Evolutionary conservation across 306 rosid species (phyloP), one percentile per base, ranked within the genome.

Genomic region (Cyamopsis tetragonoloba): DNA sequence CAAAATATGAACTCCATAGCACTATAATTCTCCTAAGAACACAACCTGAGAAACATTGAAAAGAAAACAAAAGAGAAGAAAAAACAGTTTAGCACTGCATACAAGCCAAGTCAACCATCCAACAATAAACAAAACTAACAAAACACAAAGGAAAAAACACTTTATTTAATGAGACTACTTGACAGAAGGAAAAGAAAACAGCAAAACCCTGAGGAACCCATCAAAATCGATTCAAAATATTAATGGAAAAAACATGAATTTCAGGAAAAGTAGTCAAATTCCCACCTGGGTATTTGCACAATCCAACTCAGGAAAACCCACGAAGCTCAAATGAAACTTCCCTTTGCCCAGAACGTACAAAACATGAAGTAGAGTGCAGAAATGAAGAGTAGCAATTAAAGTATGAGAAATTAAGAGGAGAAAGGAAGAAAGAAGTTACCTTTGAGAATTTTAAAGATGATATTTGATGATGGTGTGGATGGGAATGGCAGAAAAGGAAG

Each of bases 51-150:
- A 50, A 49, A 42, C 59, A 62, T 18, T 28, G 42, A 20, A 50
- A 14, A 7, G 14, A 54, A 54, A 68, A 55, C 42, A 41, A 49
- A 60, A 46, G 5, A 15, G 11, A 27, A 72, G 11, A n/a, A 72
- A 49, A 62, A 67, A 56, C 57, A 64, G 47, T 64, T 77, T 64
- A 77, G 77, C 15, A 65, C 37, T 70, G 53, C 58, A 50, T 55
- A 46, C 49, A 32, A 68, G 57, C 71, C 62, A 44, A 68, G 81
- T 59, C 66, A 57, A 66, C 44, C 72, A 60, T 38, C 10, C 15
- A 22, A 54, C 20, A 26, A 39, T 37, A 26, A 53, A 66, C 37
- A 27, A 41, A 61, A 62, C 23, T 17, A 69, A 56, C 1, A 57
- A 22, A 20, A 26, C 34, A 38, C 0, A 58, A 13, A 2, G 1